Evolutionary conservation across 73 alveolate species (phyloP).

Genomic region (Symbiodinium pilosum): DNA sequence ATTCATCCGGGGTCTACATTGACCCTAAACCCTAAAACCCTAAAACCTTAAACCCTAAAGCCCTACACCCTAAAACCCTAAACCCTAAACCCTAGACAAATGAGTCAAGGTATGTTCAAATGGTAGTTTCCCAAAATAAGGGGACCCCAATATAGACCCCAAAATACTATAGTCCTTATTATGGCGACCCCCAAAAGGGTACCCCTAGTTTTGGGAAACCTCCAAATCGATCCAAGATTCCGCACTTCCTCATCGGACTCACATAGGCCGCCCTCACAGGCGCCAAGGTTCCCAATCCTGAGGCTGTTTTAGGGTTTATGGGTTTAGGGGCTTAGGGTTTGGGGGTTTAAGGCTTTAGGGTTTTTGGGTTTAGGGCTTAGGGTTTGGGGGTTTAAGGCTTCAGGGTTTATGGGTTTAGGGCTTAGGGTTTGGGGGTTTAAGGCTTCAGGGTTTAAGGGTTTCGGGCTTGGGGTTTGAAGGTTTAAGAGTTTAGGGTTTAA

Average conservation of each 20-base stretch:
- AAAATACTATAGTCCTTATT: constrained; percentile 12
- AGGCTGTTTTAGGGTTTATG: neutral
- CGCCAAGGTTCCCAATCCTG: constrained; percentile 36
- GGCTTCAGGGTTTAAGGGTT: too few relatives aligned
- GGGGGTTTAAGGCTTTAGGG: neutral
- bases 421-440: neutral
- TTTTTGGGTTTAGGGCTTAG: neutral
- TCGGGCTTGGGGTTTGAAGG: neutral
- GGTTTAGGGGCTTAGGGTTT: neutral
- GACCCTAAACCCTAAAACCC: neutral
- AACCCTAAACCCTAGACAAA: neutral
- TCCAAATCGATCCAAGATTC: neutral
- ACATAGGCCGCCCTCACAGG: constrained; percentile 60
- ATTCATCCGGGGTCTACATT: neutral
- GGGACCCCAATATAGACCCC: neutral
- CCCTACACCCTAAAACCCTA: neutral
- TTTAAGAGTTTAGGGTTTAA: too few relatives aligned
- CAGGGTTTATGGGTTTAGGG: neutral
- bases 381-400: neutral
- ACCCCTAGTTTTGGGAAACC: too few relatives aligned
- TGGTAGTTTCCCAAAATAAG: neutral
- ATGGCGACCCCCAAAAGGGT: neutral
- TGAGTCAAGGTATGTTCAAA: too few relatives aligned
- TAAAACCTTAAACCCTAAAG: neutral
- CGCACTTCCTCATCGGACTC: constrained; percentile 36